phyloP scores from a whole-genome alignment of 495 filamentous ascomycete genomes.

The Aspergillus sclerotiicarbonarius region DNA sequence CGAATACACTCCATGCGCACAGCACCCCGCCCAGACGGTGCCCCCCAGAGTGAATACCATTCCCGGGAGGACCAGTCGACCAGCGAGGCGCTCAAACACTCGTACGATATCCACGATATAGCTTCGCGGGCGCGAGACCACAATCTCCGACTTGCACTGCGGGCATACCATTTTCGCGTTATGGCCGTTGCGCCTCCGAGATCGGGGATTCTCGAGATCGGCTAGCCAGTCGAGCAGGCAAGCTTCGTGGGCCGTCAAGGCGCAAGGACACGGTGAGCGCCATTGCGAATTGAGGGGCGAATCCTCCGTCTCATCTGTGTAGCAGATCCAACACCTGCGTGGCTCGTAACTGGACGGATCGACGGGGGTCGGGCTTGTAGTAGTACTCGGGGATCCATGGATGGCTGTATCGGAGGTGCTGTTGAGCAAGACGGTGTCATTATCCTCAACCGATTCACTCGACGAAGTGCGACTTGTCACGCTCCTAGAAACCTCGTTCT shows the following conservation, averaged over 20 bases:
- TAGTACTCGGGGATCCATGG: slow-evolving; percentile 20
- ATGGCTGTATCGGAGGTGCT: slow-evolving; percentile 22
- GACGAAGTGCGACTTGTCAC: slow-evolving; percentile 11
- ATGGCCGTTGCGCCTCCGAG: slow-evolving; percentile 47
- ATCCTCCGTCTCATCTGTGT: slow-evolving; percentile 79
- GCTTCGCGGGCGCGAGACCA: slow-evolving; percentile 69
- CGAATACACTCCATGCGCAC: slow-evolving; percentile 57
- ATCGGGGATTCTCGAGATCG: slow-evolving; percentile 65
- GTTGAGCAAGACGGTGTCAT: slow-evolving; percentile 45
- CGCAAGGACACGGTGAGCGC: slow-evolving; percentile 86
- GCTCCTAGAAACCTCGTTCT: slow-evolving; percentile 12
- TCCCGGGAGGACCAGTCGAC: slow-evolving; percentile 56
- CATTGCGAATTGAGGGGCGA: slow-evolving; percentile 65
- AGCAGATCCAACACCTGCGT: slow-evolving; percentile 91
- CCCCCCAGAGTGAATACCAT: slow-evolving; percentile 53
- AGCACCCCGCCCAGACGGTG: slow-evolving; percentile 54
- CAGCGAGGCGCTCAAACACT: slow-evolving; percentile 51
- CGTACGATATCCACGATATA: slow-evolving; percentile 60
- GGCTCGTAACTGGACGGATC: slow-evolving; percentile 39
- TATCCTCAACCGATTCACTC: slow-evolving; percentile 30
- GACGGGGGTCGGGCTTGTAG: slow-evolving; percentile 15
- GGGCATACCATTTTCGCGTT: slow-evolving; percentile 70
- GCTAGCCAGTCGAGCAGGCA: slow-evolving; percentile 91
- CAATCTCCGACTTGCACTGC: slow-evolving; percentile 81
- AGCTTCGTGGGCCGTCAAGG: slow-evolving; percentile 82